These are phyloP conservation scores for Colletotrichum higginsianum DNA, from an alignment of 2,329 filamentous ascomycete genomes.

Conservation along the genomic window DNA sequence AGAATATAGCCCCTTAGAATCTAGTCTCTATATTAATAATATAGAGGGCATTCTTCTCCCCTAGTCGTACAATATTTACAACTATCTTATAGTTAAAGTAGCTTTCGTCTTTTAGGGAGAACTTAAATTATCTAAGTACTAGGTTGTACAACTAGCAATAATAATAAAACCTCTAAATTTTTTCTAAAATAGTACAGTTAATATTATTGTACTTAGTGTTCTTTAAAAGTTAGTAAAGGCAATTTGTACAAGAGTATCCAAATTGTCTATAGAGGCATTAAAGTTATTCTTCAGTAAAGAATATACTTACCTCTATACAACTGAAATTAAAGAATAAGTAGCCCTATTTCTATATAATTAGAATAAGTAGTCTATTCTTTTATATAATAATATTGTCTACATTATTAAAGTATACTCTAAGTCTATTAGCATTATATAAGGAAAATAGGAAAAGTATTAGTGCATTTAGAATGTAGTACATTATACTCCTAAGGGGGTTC, in stretches of 20 bases:
- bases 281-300: neutral
- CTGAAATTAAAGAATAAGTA: neutral
- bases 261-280: neutral
- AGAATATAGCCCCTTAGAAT: neutral
- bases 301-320: neutral
- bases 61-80: neutral
- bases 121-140: neutral
- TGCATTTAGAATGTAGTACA: too few relatives aligned
- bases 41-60: neutral
- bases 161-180: neutral
- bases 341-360: neutral
- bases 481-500: too few relatives aligned
- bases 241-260: neutral
- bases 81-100: conserved; percentile 2
- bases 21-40: neutral
- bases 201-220: neutral
- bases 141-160: neutral
- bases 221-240: neutral
- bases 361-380: neutral
- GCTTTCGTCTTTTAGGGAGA: neutral
- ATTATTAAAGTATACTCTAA: neutral
- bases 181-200: neutral
- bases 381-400: neutral
- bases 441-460: too few relatives aligned
- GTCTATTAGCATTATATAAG: too few relatives aligned